Base-by-base conservation (phyloP, 2,329 filamentous ascomycete genomes). In the Penicillium sp. region DNA sequence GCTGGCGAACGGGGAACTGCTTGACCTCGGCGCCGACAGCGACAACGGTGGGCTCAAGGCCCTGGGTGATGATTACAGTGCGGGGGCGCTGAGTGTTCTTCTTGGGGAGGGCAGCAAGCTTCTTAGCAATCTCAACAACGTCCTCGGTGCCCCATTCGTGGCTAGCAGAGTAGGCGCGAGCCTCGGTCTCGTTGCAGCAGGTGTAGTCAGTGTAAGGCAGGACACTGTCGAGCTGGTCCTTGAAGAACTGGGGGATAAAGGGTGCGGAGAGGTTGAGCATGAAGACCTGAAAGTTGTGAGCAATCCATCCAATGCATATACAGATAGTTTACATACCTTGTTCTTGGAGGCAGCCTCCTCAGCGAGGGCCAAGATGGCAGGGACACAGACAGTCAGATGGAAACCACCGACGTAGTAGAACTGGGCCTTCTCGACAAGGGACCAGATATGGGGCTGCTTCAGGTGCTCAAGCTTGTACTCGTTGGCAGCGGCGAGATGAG, bases 211-310 rank as follows among this genome's bases (percentile, higher is more conserved):
- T 94, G 81, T 95, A 96, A 24, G 87, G 86, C 43, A 89, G 78
- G 44, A 87, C 85, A 62, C 83, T 84, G 72, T 95, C 89, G 39
- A 98, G 81, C 56, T 83, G 86, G 40, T 96, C 90, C 79, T 96
- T 96, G 85, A 97, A 98, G 80, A 96, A 95, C 68, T 95, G 86
- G 31, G 86, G 77, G 65, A 98, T 95, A 78, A 98, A 98, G 50
- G 93, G 93, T 6, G 93, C 93, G 42, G 89, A 93, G 51, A 98
- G 82, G 59, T 89, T 94, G 60, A 98, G 83, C 61, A 90, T 82
- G 71, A 97, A 95, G 52, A 78, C 67, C 78, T 80, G 50, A 26
- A 41, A 26, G 26, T 34, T 31, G 14, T 49, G 36, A 49, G 32
- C 37, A 28, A 37, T 18, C 28, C 28, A 26, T 8, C 11, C 16